Conservation (phyloP, 2,329 filamentous ascomycete species). For the Ceratocystis papillata region DNA sequence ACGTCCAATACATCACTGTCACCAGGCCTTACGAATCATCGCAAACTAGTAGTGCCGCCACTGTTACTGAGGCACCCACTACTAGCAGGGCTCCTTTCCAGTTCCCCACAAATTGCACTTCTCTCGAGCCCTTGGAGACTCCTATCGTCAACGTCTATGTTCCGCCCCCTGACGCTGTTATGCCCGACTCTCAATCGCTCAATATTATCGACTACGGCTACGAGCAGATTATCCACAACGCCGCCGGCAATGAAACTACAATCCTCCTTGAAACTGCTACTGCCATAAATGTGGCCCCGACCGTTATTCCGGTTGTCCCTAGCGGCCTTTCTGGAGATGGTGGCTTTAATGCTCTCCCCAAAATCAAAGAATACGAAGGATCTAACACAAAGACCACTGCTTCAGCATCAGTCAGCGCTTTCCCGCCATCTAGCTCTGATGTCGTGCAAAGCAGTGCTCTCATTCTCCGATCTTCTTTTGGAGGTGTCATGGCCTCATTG, state of each 20-base stretch:
- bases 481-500: background rate
- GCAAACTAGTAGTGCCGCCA: background rate
- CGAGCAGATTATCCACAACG: constrained; percentile 5
- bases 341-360: background rate
- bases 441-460: constrained; percentile 10
- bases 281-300: constrained; percentile 1
- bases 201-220: constrained; percentile 13
- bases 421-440: background rate
- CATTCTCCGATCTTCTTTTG: constrained; percentile 6
- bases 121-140: constrained; percentile 11
- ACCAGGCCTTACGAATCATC: constrained; percentile 22
- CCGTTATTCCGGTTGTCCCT: background rate
- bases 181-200: constrained; percentile 13
- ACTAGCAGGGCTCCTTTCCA: background rate
- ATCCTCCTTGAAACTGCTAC: constrained; percentile 1
- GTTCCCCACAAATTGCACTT: constrained; percentile 19
- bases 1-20: constrained; percentile 31
- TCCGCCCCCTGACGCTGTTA: constrained; percentile 7
- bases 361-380: background rate
- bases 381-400: background rate
- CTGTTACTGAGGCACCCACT: constrained; percentile 7
- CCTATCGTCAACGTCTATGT: constrained; percentile 22
- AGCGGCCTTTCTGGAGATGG: background rate
- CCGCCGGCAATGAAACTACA: constrained; percentile 13
- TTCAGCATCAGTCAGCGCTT: background rate